phyloP scores from a whole-genome alignment of 2,329 filamentous ascomycete species.

The Cercospora sojina region DNA sequence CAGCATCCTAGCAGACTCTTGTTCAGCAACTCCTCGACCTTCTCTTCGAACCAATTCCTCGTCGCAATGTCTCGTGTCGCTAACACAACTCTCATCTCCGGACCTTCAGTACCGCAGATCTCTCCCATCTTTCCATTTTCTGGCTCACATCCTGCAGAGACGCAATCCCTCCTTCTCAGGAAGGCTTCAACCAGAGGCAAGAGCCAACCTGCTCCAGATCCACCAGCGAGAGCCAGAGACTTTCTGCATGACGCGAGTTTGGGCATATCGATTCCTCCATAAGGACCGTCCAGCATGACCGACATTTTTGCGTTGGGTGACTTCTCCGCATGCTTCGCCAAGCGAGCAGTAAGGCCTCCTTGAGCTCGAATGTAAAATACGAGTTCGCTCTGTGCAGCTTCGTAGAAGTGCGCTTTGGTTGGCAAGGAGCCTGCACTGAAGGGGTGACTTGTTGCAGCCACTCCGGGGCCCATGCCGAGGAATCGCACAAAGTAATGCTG shows the following conservation, averaged over 20 bases:
- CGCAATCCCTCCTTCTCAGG: slow-evolving; percentile 24
- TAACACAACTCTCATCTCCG: slow-evolving; percentile 30
- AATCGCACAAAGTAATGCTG: slow-evolving; percentile 60
- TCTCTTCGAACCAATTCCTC: slow-evolving; percentile 40
- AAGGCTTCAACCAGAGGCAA: slow-evolving; percentile 50
- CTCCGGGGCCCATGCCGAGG: slow-evolving; percentile 45
- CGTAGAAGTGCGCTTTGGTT: slow-evolving; percentile 20
- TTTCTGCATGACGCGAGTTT: slow-evolving; percentile 45
- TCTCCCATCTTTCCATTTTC: slow-evolving; percentile 10
- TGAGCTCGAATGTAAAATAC: slow-evolving; percentile 56
- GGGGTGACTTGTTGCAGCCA: slow-evolving; percentile 51
- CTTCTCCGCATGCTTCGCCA: slow-evolving; percentile 39
- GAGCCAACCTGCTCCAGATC: slow-evolving; percentile 56
- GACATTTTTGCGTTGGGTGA: slow-evolving; percentile 42
- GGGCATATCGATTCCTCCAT: slow-evolving; percentile 51
- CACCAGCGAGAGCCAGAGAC: slow-evolving; percentile 54
- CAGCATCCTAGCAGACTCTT: slow-evolving; percentile 18
- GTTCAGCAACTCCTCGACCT: slow-evolving; percentile 30
- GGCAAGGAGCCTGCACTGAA: slow-evolving; percentile 58
- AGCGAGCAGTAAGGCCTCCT: slow-evolving; percentile 51
- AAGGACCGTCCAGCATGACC: slow-evolving; percentile 59
- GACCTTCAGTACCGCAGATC: slow-evolving; percentile 12
- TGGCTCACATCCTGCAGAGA: slow-evolving; percentile 19
- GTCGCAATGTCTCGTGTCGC: slow-evolving; percentile 41
- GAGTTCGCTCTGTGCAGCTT: slow-evolving; percentile 41